phyloP scores from a whole-genome alignment of 352 stramenopile genomes.

The Globisporangium sylvaticum region DNA sequence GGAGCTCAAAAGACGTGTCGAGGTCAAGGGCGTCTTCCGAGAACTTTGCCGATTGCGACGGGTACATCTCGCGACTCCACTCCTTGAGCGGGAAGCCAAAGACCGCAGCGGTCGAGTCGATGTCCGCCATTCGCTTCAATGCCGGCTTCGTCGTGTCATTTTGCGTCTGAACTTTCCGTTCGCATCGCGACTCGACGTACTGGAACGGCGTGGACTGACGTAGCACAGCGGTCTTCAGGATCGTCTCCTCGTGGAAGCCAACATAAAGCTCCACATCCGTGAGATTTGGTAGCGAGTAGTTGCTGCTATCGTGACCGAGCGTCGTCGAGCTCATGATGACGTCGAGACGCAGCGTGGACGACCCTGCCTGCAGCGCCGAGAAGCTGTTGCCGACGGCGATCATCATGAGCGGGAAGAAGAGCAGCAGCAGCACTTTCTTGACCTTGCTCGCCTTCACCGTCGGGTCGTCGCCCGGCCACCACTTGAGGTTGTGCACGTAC shows the following conservation, averaged over 20 bases:
- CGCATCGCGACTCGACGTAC: slow-evolving; percentile 5
- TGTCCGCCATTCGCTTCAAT: slow-evolving; percentile 13
- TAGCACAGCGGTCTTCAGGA: slow-evolving; percentile 18
- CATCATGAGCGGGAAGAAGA: slow-evolving; percentile 22
- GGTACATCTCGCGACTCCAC: slow-evolving; percentile 24
- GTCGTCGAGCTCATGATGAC: slow-evolving; percentile 9
- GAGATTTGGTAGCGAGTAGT: neutral
- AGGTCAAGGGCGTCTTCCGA: slow-evolving; percentile 9
- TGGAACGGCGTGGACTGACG: slow-evolving; percentile 12
- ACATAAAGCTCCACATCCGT: neutral
- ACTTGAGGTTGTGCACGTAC: slow-evolving; percentile 27
- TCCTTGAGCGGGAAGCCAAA: slow-evolving; percentile 26
- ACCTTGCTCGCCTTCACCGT: slow-evolving; percentile 11
- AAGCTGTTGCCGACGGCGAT: slow-evolving; percentile 21
- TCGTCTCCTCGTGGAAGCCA: slow-evolving; percentile 12
- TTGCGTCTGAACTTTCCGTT: neutral
- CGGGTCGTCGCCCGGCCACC: slow-evolving; percentile 21
- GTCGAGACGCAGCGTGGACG: slow-evolving; percentile 13
- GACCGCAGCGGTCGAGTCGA: slow-evolving; percentile 22
- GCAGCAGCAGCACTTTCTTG: slow-evolving; percentile 19
- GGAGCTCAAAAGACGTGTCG: slow-evolving; percentile 22
- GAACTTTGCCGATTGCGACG: neutral
- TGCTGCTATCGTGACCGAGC: slow-evolving; percentile 5
- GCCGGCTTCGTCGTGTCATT: neutral
- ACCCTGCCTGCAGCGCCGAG: slow-evolving; percentile 16